Base-by-base conservation (phyloP, 1,139 yeast genomes). In the Candida buenavistaensis region DNA sequence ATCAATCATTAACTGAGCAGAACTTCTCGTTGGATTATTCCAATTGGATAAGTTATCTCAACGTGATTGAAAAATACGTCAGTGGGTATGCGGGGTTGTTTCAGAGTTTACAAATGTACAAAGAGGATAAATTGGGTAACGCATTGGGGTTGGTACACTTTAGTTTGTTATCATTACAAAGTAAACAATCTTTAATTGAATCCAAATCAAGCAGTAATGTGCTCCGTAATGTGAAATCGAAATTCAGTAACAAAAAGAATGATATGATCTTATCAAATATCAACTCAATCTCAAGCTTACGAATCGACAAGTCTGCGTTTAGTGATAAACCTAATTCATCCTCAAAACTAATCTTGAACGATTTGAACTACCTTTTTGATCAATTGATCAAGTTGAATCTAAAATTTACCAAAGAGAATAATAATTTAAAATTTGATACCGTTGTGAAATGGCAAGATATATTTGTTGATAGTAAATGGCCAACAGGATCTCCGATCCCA, bases 71-170 rank as follows among this genome's bases (percentile, higher is more conserved):
- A 30, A 64, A 59, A 32, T 71, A 70, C 46, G 55, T 64, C 4
- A 47, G 53, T 14, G 73, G 73, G 0, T 68, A 69, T 38, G 68
- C 74, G 22, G 75, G 72, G 0, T 46, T 67, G 26, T 71, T 69
- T 40, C 53, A 69, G 14, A 53, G 75, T 0, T 62, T 69, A 26
- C 76, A 70, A 38, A 52, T 59, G 34, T 69, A 71, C 43, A 72
- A 66, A 40, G 64, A 68, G 32, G 52, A 58, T 32, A 59, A 62
- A 36, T 33, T 69, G 8, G 77, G 77, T 1, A 61, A 58, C 26
- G 72, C 76, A 1, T 55, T 71, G 14, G 77, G 77, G 0, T 48
- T 70, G 13, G 48, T 68, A 4, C 66, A 68, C 36, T 68, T 55
- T 34, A 51, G 72, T 17, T 51, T 70, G 11, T 44, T 70, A n/a